A percentile compares a stretch with the other conserved stretches of the same genome.
These are phyloP conservation scores for Erysimum cheiranthoides DNA, from an alignment of 345 rosid species.

Conservation along the genomic window DNA sequence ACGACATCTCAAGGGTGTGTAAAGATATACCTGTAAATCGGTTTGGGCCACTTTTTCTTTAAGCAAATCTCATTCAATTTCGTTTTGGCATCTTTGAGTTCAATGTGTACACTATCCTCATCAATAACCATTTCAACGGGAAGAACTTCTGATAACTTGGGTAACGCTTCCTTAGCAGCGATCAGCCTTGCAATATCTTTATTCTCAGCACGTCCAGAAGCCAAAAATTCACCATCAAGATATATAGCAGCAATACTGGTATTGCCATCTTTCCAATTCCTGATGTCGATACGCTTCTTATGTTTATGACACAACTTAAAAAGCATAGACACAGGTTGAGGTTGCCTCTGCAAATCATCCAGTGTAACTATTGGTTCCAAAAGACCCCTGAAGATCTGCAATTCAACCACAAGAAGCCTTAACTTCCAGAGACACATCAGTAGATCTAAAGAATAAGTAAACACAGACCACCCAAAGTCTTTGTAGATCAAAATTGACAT, in stretches of 20 bases:
- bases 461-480: slow-evolving; percentile 73
- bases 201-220: slow-evolving; percentile 61
- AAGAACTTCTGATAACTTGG: slow-evolving; percentile 45
- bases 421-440: background rate
- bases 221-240: slow-evolving; percentile 58
- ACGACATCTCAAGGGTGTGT: background rate
- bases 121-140: slow-evolving; percentile 29
- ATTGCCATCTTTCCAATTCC: slow-evolving; percentile 44
- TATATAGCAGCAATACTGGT: slow-evolving; percentile 54
- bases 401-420: slow-evolving; percentile 2
- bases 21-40: slow-evolving; percentile 58
- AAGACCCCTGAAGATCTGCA: slow-evolving; percentile 67
- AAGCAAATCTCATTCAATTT: slow-evolving; percentile 62
- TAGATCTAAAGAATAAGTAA: slow-evolving; percentile 2
- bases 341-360: slow-evolving; percentile 61
- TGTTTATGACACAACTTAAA: slow-evolving; percentile 68
- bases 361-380: slow-evolving; percentile 73
- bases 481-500: slow-evolving; percentile 60
- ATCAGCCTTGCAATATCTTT: slow-evolving; percentile 74
- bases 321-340: slow-evolving; percentile 73
- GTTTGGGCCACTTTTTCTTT: slow-evolving; percentile 74
- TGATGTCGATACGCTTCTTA: slow-evolving; percentile 59
- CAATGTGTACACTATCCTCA: slow-evolving; percentile 43
- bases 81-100: slow-evolving; percentile 62
- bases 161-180: slow-evolving; percentile 66